Base-by-base conservation (phyloP, 768 basidiomycete genomes). In the Tulasnella sp. region DNA sequence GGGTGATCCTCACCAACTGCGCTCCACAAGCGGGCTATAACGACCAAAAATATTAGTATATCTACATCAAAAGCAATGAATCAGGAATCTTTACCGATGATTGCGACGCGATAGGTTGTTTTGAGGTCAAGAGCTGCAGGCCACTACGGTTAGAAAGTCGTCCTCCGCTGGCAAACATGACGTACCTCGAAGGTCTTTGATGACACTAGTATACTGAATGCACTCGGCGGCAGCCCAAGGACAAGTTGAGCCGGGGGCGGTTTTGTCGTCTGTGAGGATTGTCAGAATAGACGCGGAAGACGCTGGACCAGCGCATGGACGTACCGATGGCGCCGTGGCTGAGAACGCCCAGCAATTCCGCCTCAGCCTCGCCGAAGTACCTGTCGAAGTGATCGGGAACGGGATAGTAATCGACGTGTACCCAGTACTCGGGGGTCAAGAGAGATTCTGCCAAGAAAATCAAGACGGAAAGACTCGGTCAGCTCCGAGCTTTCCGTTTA, bases 371-470 rank as follows among this genome's bases (percentile, higher is more conserved):
- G 26, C 34, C 17, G 8, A 52, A 59, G 11, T 59, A 26, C 5
- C 32, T 59, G 16, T 37, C 35, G 44, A 72, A 62, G 59, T 22
- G 9, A 3, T 36, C 19, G 44, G 34, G 71, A 59, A 37, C 62
- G 36, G 71, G 71, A 34, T 36, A 72, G 44, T 72, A 66, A 3
- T 72, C 71, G 19, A 72, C 62, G 39, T 72, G 71, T 0, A 44
- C 39, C 71, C 71, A 72, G 37, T 72, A 72, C 29, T 72, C 71
- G 1, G 71, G 71, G 5, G 64, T 72, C 36, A 72, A 34, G 4
- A 37, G 12, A 22, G 71, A 72, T 47, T 66, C 71, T 72, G 35
- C 32, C 39, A 47, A 47, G 17, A 32, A 52, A 36, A 70, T 5
- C 44, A 29, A 12, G 32, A 19, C 19, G 19, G 9, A 6, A 22